These are phyloP conservation scores for Tricladium varicosporioides DNA, from an alignment of 2,329 filamentous ascomycete species.

Conservation along the genomic window DNA sequence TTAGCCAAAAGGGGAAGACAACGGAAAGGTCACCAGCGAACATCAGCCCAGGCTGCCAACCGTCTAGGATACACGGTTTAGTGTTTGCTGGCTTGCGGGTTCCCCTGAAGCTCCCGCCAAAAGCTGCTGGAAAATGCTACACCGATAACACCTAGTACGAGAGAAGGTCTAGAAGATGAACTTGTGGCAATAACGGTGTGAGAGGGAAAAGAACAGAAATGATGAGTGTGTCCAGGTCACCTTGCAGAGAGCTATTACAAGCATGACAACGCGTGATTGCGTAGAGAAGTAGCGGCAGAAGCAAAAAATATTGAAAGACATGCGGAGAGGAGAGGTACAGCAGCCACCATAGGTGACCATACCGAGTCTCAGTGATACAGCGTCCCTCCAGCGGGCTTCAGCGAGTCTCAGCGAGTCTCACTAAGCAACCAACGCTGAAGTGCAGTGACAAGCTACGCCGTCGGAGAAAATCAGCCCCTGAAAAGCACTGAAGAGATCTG, in stretches of 20 bases:
- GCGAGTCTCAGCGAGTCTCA: not conserved
- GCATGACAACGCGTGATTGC: not conserved
- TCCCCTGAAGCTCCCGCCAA: not conserved
- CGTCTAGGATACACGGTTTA: not conserved
- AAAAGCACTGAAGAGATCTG: not conserved
- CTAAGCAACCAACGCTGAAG: not conserved
- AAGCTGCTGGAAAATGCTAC: not conserved
- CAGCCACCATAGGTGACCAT: no score
- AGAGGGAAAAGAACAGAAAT: not conserved
- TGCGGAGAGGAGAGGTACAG: not conserved
- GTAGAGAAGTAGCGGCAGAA: not conserved
- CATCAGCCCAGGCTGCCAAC: not conserved
- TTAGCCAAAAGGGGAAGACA: not conserved
- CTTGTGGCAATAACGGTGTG: not conserved
- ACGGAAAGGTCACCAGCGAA: not conserved
- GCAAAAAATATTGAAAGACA: not conserved
- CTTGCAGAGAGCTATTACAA: not conserved
- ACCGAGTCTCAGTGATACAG: no score
- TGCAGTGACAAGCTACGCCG: not conserved
- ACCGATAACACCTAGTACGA: no score
- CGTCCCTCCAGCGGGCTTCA: no score
- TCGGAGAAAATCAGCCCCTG: not conserved
- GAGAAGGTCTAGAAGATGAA: not conserved
- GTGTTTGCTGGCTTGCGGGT: not conserved
- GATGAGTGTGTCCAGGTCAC: not conserved